These are phyloP conservation scores for Fusarium sp. DNA, from an alignment of 2,329 filamentous ascomycete species.

Conservation along the genomic window DNA sequence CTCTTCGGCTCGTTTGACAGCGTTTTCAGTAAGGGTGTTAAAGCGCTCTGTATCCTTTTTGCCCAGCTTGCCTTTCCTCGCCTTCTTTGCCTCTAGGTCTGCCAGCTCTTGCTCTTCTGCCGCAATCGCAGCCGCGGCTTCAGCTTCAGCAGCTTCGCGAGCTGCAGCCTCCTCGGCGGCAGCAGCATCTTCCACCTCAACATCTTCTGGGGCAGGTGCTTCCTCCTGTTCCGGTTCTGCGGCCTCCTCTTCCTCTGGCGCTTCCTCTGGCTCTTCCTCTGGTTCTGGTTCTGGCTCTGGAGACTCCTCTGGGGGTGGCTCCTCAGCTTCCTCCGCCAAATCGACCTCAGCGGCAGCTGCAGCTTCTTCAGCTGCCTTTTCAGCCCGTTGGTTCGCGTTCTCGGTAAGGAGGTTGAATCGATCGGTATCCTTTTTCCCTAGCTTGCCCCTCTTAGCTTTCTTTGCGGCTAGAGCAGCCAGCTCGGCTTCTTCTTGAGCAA, in stretches of 20 bases:
- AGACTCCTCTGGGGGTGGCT: neutral
- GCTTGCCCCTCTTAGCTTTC: conserved; percentile 34
- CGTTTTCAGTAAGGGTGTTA: conserved; percentile 48
- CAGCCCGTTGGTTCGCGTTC: conserved; percentile 26
- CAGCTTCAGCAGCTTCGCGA: conserved; percentile 17
- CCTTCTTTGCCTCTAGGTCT: conserved; percentile 59
- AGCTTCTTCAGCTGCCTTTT: conserved; percentile 35
- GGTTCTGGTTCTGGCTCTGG: neutral
- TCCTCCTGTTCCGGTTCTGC: conserved; percentile 7
- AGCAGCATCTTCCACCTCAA: conserved; percentile 37
- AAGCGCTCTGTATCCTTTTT: conserved; percentile 60
- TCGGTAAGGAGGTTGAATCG: conserved; percentile 33
- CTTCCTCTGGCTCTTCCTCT: conserved; percentile 21
- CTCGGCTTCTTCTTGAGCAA: conserved; percentile 37
- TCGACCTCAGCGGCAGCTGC: conserved; percentile 26
- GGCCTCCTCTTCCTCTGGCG: conserved; percentile 22
- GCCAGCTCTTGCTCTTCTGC: conserved; percentile 53
- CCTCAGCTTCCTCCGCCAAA: conserved; percentile 44
- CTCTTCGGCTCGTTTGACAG: conserved; percentile 52
- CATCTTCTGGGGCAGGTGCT: neutral
- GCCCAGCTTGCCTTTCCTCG: conserved; percentile 57
- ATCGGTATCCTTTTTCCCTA: conserved; percentile 37
- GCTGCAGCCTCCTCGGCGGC: conserved; percentile 30
- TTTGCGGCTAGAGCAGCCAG: conserved; percentile 30
- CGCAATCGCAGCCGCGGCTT: conserved; percentile 18